These are phyloP conservation scores for Euphorbia tirucalli DNA, from an alignment of 345 rosid genomes.

Conservation along the genomic window DNA sequence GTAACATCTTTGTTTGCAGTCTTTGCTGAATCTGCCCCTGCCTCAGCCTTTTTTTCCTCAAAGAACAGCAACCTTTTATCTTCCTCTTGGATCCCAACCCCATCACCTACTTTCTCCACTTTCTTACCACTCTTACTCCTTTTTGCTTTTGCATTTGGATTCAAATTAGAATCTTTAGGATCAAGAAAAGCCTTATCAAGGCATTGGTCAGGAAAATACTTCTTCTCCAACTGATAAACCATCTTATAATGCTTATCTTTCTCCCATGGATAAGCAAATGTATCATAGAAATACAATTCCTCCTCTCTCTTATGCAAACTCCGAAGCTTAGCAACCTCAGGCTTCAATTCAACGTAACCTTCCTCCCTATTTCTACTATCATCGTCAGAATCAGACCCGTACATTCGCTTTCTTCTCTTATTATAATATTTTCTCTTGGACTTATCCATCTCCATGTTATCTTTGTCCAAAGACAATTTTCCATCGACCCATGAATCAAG, in stretches of 20 bases:
- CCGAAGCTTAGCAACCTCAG: constrained; percentile 71
- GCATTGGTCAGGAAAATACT: constrained; percentile 84
- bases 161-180: constrained; percentile 41
- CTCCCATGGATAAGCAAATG: constrained; percentile 94
- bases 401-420: constrained; percentile 77
- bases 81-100: constrained; percentile 26
- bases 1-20: constrained; percentile 39
- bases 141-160: constrained; percentile 30
- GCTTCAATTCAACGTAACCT: constrained; percentile 80
- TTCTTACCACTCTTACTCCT: constrained; percentile 27
- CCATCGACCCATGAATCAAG: constrained; percentile 84
- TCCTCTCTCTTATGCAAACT: constrained; percentile 89
- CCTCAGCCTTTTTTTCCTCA: constrained; percentile 45
- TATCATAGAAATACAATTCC: constrained; percentile 77
- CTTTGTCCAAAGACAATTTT: constrained; percentile 49
- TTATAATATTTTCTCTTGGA: constrained; percentile 82
- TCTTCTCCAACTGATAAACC: constrained; percentile 96
- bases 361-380: constrained; percentile 51
- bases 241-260: constrained; percentile 93
- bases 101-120: constrained; percentile 23
- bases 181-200: constrained; percentile 86
- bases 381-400: constrained; percentile 90
- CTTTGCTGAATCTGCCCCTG: constrained; percentile 17
- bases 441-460: constrained; percentile 60
- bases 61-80: constrained; percentile 63